Evolutionary conservation across 441 rosid genomes (phyloP).

Genomic region (Rhodomyrtus psidioides): DNA sequence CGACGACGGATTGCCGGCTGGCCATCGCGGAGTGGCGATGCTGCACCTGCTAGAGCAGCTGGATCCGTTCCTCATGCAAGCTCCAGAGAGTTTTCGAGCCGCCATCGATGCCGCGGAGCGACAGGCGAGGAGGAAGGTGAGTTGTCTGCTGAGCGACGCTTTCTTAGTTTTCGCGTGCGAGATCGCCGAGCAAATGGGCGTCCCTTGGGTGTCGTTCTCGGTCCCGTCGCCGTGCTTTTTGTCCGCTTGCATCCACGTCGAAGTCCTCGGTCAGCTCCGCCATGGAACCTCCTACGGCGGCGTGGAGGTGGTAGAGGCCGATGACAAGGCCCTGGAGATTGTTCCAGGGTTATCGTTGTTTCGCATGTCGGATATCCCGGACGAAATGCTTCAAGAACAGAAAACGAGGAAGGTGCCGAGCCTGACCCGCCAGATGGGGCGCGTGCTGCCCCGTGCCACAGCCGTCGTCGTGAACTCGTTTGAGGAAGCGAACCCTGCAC

Average conservation of each 20-base stretch:
- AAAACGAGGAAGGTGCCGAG: not conserved
- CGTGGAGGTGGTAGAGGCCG: not conserved
- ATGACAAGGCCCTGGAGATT: not conserved
- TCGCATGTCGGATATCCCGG: not conserved
- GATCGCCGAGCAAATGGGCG: not conserved
- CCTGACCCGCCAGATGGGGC: not conserved
- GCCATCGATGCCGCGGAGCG: not conserved
- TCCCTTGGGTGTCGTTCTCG: not conserved
- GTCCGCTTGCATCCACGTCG: not conserved
- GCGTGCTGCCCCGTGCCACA: constrained; percentile 2
- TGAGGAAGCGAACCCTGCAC: not conserved
- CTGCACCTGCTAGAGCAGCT: not conserved
- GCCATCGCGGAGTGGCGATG: not conserved
- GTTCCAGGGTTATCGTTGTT: not conserved
- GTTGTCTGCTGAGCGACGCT: not conserved
- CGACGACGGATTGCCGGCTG: not conserved
- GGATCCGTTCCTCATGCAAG: not conserved
- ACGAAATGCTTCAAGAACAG: not conserved
- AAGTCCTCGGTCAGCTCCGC: not conserved
- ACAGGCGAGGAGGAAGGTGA: not conserved
- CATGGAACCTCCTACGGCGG: not conserved
- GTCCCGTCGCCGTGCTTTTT: not conserved
- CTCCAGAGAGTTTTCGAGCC: not conserved
- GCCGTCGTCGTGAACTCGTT: not conserved
- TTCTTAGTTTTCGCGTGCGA: not conserved